Percentiles rank a stretch among this genome's conserved stretches.
These are phyloP conservation scores for Xylaria grammica DNA, from an alignment of 495 filamentous ascomycete genomes.

Conservation along the genomic window DNA sequence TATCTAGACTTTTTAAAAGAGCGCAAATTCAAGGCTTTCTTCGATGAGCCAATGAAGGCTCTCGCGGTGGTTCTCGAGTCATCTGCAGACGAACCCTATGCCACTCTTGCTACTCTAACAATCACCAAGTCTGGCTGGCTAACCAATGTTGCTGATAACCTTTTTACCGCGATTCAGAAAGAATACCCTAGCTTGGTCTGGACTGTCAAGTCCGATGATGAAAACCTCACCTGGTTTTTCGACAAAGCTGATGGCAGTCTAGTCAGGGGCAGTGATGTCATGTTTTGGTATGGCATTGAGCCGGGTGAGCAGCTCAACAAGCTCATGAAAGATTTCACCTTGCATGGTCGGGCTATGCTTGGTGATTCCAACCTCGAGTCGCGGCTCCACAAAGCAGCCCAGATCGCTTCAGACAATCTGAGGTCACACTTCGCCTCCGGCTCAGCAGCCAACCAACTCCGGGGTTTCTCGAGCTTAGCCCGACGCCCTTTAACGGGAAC, in stretches of 20 bases:
- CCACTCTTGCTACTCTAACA: constrained; percentile 90
- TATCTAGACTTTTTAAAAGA: constrained; percentile 79
- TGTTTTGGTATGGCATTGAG: constrained; percentile 97
- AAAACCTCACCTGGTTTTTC: constrained; percentile 98
- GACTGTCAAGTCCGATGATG: constrained; percentile 96
- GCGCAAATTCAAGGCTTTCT: constrained; percentile 89
- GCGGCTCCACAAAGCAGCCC: constrained; percentile 76
- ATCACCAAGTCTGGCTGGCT: constrained; percentile 96
- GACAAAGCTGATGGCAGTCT: constrained; percentile 95
- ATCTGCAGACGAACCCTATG: constrained; percentile 53
- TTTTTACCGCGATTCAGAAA: constrained; percentile 91
- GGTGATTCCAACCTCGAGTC: constrained; percentile 90
- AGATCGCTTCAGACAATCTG: constrained; percentile 56
- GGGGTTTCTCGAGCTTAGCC: constrained; percentile 35
- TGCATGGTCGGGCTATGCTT: constrained; percentile 85
- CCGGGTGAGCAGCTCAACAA: constrained; percentile 82
- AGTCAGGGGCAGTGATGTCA: constrained; percentile 80
- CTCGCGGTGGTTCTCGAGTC: constrained; percentile 90
- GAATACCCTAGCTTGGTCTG: constrained; percentile 90
- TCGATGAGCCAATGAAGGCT: constrained; percentile 94
- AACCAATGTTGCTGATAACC: constrained; percentile 96
- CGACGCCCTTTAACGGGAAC: constrained; percentile 31
- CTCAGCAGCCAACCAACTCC: constrained; percentile 36
- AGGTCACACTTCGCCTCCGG: constrained; percentile 37
- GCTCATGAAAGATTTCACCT: constrained; percentile 85